These are phyloP conservation scores for Emergomyces africanus DNA, from an alignment of 2,329 filamentous ascomycete species.

Conservation along the genomic window DNA sequence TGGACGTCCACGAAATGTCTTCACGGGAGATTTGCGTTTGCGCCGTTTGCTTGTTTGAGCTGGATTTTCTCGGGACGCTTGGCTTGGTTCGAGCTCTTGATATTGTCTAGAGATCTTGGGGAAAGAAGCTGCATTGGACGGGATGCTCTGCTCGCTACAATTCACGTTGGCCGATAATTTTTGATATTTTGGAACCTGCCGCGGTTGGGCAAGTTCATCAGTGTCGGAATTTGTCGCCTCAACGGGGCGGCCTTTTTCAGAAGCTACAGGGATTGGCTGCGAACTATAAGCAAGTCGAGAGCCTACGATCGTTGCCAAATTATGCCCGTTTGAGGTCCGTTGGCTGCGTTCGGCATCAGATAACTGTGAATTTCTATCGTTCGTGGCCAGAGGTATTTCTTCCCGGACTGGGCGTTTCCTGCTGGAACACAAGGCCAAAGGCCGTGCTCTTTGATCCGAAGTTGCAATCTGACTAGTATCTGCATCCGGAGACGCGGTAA, in stretches of 20 bases:
- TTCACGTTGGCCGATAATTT: neutral
- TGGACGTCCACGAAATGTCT: neutral
- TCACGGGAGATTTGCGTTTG: neutral
- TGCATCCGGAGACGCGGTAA: too few species aligned
- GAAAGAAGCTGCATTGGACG: neutral
- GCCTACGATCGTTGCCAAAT: neutral
- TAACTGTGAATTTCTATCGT: neutral
- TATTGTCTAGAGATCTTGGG: neutral
- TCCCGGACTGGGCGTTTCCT: neutral
- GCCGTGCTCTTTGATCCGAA: neutral
- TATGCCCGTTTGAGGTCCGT: neutral
- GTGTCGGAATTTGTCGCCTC: neutral
- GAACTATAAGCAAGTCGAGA: neutral
- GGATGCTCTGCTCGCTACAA: neutral
- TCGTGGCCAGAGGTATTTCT: neutral
- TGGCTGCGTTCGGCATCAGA: neutral
- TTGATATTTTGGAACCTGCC: neutral
- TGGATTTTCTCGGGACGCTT: neutral
- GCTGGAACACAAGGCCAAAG: neutral
- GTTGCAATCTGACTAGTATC: neutral
- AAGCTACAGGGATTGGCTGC: neutral
- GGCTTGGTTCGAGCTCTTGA: neutral
- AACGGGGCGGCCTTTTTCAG: neutral
- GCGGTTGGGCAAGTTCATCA: neutral
- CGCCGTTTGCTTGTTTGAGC: neutral